Evolutionary conservation across 306 rosid genomes (phyloP), one percentile per base, ranked within the genome.

Genomic region (Prunus armeniaca): DNA sequence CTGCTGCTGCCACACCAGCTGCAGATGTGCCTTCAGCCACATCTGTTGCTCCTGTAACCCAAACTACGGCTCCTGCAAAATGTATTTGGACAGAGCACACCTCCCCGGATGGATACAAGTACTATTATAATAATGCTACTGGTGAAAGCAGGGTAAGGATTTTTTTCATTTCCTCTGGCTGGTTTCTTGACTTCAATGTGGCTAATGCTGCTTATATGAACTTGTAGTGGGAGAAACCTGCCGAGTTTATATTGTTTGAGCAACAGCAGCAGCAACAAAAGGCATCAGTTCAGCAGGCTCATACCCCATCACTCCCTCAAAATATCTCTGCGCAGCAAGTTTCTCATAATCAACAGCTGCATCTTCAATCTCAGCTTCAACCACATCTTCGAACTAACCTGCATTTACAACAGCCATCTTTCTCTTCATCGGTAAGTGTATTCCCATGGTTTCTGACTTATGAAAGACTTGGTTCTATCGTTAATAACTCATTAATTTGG

Each of bases 181-280:
- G 69, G 63, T 41, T 64, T 49, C 78, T 78, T 38, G 56, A 46
- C 56, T 28, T 61, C 69, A 46, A 7, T 62, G 47, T 61, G 67
- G n/a, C 13, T 73, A 54, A 74, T 73, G 43, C 69, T 32, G 20
- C 70, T 65, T 63, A 30, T 65, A 62, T 73, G 71, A 72, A 88
- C 66, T 70, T 87, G 41, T 78, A 92, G 98, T 96, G 98, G 99
- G 99, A 96, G 88, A 96, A 85, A 82, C 99, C 99, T 54, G 96
- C 91, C 67, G 96, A 96, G 86, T 73, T 92, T 67, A 65, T 71
- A 7, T 72, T 47, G 74, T 76, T 64, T 73, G 99, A 96, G 86
- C 91, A 79, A 70, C 84, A 76, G 77, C 89, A 86, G 73, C 87
- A 86, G 72, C 97, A 91, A 77, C 94, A 73, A 80, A 89, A 81